Evolutionary conservation across 352 stramenopile species (phyloP).

Genomic region (Phytophthora pluvialis): DNA sequence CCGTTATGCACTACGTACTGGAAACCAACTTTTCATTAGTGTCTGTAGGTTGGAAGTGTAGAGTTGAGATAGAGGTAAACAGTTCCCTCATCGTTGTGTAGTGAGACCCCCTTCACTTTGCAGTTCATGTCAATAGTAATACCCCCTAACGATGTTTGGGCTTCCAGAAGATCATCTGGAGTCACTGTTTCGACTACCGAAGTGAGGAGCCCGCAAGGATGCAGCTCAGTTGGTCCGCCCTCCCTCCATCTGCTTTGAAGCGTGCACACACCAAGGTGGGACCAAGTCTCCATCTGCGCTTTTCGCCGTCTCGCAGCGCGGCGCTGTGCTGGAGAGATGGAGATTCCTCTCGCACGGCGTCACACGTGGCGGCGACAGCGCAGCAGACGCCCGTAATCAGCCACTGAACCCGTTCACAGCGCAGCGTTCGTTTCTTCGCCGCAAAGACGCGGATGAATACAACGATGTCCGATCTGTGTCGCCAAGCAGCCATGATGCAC

Average conservation of each 20-base stretch:
- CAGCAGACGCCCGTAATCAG: neutral
- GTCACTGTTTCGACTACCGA: slow-evolving; percentile 10
- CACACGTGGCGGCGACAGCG: neutral
- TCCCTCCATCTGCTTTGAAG: slow-evolving; percentile 4
- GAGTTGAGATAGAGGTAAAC: too few relatives aligned
- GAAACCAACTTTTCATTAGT: too few relatives aligned
- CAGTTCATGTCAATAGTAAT: too few relatives aligned
- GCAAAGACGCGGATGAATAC: too few relatives aligned
- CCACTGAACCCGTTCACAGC: neutral
- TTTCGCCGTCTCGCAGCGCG: neutral
- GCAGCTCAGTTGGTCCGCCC: neutral
- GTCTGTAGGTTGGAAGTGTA: too few relatives aligned
- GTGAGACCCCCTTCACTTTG: too few relatives aligned
- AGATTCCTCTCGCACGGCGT: too few relatives aligned
- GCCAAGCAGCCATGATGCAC: neutral
- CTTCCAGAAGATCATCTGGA: slow-evolving; percentile 4
- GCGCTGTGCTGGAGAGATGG: neutral
- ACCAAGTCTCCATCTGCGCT: neutral
- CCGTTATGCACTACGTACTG: too few relatives aligned
- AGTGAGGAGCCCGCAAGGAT: neutral
- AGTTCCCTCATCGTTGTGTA: too few relatives aligned
- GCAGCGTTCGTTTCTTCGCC: neutral
- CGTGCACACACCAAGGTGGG: slow-evolving; percentile 7
- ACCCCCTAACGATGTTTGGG: neutral
- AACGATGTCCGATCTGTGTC: slow-evolving; percentile 5